A percentile compares a stretch with the other conserved stretches of the same genome.
Conservation (phyloP, 106 monocot species). For the Hemerocallis citrina region DNA sequence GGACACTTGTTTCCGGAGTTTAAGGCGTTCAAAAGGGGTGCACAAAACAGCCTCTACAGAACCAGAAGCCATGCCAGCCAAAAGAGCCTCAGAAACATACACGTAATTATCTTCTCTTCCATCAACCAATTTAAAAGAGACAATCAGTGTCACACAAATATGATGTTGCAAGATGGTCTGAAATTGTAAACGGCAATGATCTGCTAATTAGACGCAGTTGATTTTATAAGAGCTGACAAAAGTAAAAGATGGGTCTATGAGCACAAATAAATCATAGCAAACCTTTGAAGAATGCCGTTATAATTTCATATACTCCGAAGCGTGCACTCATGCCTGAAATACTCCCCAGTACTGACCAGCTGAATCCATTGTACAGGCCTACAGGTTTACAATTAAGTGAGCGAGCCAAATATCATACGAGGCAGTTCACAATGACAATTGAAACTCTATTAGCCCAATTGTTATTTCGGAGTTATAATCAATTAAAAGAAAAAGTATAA, state of each 20-base stretch:
- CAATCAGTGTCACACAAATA: not conserved
- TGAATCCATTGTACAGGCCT: conserved; percentile 84
- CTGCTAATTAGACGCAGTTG: not conserved
- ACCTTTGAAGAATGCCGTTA: conserved; percentile 93
- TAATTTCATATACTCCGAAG: conserved; percentile 79
- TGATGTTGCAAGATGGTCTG: not conserved
- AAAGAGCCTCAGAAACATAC: conserved; percentile 70
- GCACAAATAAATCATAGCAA: not conserved
- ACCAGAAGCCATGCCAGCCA: conserved; percentile 85
- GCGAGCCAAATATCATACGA: not conserved
- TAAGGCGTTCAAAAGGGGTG: conserved; percentile 93
- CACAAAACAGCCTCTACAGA: conserved; percentile 43
- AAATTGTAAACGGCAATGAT: not conserved
- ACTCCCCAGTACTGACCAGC: conserved; percentile 60
- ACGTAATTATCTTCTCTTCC: conserved; percentile 93
- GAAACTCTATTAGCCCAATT: not conserved
- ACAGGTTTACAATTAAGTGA: conserved; percentile 5
- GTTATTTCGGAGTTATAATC: not conserved
- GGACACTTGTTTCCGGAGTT: conserved; percentile 59
- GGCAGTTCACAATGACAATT: not conserved
- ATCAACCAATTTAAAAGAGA: conserved; percentile 43
- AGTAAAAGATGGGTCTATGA: not conserved
- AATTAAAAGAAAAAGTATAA: not conserved
- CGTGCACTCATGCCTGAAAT: conserved; percentile 65
- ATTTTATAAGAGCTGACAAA: not conserved